Percentiles rank a stretch among this genome's conserved stretches.
These are phyloP conservation scores for Solidago caesia DNA, from an alignment of 129 eudicot genomes.

Conservation along the genomic window DNA sequence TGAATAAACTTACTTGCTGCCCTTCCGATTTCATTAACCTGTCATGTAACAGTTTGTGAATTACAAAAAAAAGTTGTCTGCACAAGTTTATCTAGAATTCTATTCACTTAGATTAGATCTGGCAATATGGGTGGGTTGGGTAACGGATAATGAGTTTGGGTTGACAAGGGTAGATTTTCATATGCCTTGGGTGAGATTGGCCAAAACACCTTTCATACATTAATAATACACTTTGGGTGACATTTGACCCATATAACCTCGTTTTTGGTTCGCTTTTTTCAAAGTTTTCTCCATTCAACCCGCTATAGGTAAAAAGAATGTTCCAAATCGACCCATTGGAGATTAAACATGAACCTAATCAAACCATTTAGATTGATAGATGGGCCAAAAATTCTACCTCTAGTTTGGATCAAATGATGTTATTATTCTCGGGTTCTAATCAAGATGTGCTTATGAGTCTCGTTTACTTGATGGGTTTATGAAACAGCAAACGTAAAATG, in stretches of 20 bases:
- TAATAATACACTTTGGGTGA: not conserved
- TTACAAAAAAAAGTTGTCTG: slow-evolving; percentile 1
- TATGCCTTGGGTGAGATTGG: not conserved
- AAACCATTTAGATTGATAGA: not conserved
- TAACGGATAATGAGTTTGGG: not conserved
- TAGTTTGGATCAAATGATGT: not conserved
- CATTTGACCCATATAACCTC: not conserved
- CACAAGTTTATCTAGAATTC: not conserved
- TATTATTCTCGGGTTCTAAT: not conserved
- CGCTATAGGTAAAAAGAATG: not conserved
- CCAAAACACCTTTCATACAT: too few relatives aligned
- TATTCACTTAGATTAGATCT: not conserved
- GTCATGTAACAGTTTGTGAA: not conserved
- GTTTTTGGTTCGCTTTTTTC: not conserved
- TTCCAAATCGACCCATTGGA: not conserved
- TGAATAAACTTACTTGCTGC: slow-evolving; percentile 70
- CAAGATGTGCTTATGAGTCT: not conserved
- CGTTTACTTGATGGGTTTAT: not conserved
- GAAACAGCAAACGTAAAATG: not conserved
- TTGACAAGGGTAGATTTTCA: not conserved
- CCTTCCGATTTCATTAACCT: slow-evolving; percentile 65
- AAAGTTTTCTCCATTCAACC: not conserved
- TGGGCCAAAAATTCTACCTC: not conserved
- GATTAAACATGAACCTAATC: not conserved
- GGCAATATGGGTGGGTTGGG: not conserved